phyloP scores from a whole-genome alignment of 306 rosid genomes.

The Begonia fuchsioides region DNA sequence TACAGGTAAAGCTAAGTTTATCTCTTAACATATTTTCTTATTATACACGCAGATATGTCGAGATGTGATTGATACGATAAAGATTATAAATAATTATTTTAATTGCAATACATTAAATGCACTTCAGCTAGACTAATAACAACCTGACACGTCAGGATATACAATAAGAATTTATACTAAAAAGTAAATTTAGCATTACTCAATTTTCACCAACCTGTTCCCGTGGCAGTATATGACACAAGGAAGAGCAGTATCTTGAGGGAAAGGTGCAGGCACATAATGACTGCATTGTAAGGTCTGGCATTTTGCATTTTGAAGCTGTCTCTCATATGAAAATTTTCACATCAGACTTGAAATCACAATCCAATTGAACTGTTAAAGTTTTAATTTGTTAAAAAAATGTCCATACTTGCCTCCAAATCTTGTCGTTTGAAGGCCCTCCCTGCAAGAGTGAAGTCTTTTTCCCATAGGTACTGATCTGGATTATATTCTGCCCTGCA shows the following conservation, averaged over 20 bases:
- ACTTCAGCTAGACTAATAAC: no score
- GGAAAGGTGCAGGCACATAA: slow-evolving; percentile 69
- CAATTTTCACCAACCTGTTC: slow-evolving; percentile 88
- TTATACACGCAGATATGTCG: no score
- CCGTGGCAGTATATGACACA: slow-evolving; percentile 98
- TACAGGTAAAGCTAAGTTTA: no score
- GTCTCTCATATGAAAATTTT: slow-evolving; percentile 20
- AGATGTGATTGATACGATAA: no score
- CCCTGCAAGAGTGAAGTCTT: slow-evolving; percentile 71
- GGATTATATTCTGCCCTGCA: slow-evolving; percentile 93
- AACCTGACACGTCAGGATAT: no score
- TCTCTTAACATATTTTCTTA: no score
- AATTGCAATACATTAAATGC: no score
- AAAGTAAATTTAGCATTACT: no score
- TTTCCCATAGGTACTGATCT: slow-evolving; percentile 92
- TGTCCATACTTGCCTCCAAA: slow-evolving; percentile 95
- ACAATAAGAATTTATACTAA: no score
- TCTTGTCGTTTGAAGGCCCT: slow-evolving; percentile 76
- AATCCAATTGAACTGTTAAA: slow-evolving; percentile 3
- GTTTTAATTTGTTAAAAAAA: background rate
- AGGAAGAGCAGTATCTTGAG: slow-evolving; percentile 69
- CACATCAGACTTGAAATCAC: slow-evolving; percentile 11
- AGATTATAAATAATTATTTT: no score
- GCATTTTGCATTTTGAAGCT: slow-evolving; percentile 83
- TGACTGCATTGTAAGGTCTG: slow-evolving; percentile 74